A percentile compares a stretch with the other conserved stretches of the same genome.
These are phyloP conservation scores for Hansenula lynferdii DNA, from an alignment of 1,139 yeast genomes.

Conservation along the genomic window DNA sequence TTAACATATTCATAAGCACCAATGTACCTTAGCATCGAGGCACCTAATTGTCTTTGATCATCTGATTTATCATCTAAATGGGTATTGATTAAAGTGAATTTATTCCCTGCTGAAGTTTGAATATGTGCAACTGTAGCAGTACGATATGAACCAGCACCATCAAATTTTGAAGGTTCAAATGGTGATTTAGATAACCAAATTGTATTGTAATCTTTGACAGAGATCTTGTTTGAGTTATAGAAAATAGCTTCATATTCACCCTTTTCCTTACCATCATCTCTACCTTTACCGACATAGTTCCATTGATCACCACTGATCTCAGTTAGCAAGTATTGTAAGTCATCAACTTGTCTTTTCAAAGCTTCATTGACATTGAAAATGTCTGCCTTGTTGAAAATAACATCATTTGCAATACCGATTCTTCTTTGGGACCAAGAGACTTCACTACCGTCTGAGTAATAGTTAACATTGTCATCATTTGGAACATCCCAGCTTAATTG, in stretches of 20 bases:
- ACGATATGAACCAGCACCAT: constrained; percentile 41
- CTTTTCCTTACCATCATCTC: constrained; percentile 39
- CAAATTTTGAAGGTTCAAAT: constrained; percentile 34
- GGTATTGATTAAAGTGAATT: constrained; percentile 35
- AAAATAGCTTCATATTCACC: constrained; percentile 46
- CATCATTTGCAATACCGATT: constrained; percentile 26
- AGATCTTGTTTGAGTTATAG: constrained; percentile 30
- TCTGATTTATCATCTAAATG: constrained; percentile 42
- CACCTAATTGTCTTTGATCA: constrained; percentile 34
- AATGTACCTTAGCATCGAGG: constrained; percentile 27
- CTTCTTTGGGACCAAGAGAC: constrained; percentile 28
- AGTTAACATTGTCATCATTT: constrained; percentile 15
- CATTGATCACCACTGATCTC: constrained; percentile 22
- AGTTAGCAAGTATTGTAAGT: constrained; percentile 13
- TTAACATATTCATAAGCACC: constrained; percentile 27
- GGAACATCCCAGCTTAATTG: constrained; percentile 10
- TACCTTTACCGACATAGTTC: constrained; percentile 43
- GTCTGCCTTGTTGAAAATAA: constrained; percentile 25
- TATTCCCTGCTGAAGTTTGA: constrained; percentile 18
- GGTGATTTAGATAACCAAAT: constrained; percentile 42
- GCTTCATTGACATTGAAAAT: constrained; percentile 29
- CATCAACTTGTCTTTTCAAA: constrained; percentile 25
- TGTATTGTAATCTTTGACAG: constrained; percentile 31
- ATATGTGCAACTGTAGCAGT: constrained; percentile 38
- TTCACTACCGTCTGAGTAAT: constrained; percentile 21